Evolutionary conservation across 257 asterid genomes (phyloP).

Genomic region (Solanum bulbocastanum): DNA sequence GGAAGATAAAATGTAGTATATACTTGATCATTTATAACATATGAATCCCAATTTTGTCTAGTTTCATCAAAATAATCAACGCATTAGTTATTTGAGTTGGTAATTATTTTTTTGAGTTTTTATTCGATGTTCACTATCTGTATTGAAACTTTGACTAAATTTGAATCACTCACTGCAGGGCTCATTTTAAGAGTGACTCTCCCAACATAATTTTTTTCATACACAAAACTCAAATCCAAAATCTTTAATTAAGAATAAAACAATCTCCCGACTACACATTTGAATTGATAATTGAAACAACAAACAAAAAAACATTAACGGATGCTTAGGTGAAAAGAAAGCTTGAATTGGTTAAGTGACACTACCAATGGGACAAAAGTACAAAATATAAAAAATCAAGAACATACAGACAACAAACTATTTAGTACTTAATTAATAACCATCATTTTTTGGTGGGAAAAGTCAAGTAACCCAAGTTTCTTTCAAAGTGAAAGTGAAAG

Average conservation of each 20-base stretch:
- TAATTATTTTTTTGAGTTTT: not conserved
- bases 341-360: not conserved
- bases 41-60: not conserved
- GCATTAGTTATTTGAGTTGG: not conserved
- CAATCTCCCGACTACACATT: not conserved
- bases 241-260: no score
- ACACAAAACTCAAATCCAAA: fast-evolving
- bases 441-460: not conserved
- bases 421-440: not conserved
- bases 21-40: not conserved
- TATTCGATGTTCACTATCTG: fast-evolving
- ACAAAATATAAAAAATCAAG: not conserved
- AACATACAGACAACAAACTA: not conserved
- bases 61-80: not conserved
- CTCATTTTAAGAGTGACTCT: not conserved
- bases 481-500: not conserved
- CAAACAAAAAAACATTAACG: not conserved
- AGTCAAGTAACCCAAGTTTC: not conserved
- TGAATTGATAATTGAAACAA: not conserved
- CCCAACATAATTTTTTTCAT: not conserved
- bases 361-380: not conserved
- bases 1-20: not conserved
- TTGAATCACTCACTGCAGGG: fast-evolving
- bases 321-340: not conserved
- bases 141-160: fast-evolving